Percentiles rank a stretch among this genome's conserved stretches.
Conservation (phyloP, 1,284 basidiomycete genomes). For the Pseudozyma flocculosa region DNA sequence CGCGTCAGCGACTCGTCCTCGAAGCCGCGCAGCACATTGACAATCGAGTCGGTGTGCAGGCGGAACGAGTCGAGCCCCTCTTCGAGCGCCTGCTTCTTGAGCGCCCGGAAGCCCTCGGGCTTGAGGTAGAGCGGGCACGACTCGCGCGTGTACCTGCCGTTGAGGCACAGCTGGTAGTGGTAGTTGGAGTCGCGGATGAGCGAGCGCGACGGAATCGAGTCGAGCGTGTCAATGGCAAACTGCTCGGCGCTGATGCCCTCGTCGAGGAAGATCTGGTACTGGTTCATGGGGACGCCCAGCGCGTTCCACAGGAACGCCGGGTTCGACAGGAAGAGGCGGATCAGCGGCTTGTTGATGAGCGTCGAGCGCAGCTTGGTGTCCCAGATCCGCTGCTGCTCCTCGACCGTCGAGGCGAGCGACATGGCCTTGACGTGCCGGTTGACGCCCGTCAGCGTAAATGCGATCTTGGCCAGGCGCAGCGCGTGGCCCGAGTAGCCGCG, state of each 20-base stretch:
- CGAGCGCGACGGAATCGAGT: conserved; percentile 45
- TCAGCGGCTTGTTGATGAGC: conserved; percentile 69
- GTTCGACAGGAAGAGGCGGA: conserved; percentile 64
- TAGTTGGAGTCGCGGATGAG: conserved; percentile 55
- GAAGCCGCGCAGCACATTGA: conserved; percentile 65
- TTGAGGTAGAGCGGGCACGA: conserved; percentile 76
- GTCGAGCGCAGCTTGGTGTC: conserved; percentile 66
- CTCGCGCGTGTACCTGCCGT: conserved; percentile 69
- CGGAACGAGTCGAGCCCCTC: conserved; percentile 68
- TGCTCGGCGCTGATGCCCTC: conserved; percentile 64
- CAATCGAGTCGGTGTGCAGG: conserved; percentile 75
- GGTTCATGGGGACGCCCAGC: conserved; percentile 74
- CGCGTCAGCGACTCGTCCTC: conserved; percentile 49
- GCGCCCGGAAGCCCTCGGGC: conserved; percentile 66
- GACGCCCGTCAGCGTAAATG: conserved; percentile 69
- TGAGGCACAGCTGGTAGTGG: conserved; percentile 62
- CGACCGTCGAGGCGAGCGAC: conserved; percentile 65
- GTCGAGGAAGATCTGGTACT: conserved; percentile 69
- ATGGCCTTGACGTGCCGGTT: conserved; percentile 65
- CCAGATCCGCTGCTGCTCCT: conserved; percentile 72
- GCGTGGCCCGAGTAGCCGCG: conserved; percentile 68
- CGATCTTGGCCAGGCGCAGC: conserved; percentile 67
- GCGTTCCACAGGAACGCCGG: conserved; percentile 76
- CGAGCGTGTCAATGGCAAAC: conserved; percentile 57
- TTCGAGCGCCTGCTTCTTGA: conserved; percentile 64